phyloP scores from a whole-genome alignment of 495 filamentous ascomycete species.

The Sphaerosporella brunnea region DNA sequence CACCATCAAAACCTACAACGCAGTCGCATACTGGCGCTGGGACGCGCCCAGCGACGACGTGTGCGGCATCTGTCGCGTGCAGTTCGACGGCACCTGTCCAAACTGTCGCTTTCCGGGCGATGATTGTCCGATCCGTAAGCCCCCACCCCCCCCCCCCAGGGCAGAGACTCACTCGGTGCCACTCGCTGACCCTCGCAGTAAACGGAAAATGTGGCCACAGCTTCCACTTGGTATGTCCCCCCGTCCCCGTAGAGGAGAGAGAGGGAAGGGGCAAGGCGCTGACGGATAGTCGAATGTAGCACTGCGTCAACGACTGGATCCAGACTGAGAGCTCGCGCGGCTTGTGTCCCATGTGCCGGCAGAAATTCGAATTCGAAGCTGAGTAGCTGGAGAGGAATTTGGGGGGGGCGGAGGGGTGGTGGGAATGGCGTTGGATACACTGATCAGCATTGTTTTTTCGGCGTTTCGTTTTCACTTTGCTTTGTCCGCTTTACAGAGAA shows the following conservation, averaged over 20 bases:
- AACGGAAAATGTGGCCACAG: slow-evolving; percentile 91
- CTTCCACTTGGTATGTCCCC: slow-evolving; percentile 69
- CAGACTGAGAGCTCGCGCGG: slow-evolving; percentile 85
- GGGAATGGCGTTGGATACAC: too few species aligned
- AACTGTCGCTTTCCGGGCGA: slow-evolving; percentile 97
- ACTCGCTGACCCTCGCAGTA: too few species aligned
- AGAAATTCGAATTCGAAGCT: slow-evolving; percentile 34
- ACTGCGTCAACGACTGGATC: slow-evolving; percentile 92
- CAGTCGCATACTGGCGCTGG: slow-evolving; percentile 92
- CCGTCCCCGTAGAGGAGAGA: too few species aligned
- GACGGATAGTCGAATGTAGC: too few species aligned
- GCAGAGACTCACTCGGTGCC: too few species aligned
- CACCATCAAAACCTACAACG: slow-evolving; percentile 78
- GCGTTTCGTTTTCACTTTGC: too few species aligned
- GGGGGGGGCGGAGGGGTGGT: too few species aligned
- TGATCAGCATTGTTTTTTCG: too few species aligned
- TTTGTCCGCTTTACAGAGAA: too few species aligned
- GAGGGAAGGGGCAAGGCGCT: too few species aligned
- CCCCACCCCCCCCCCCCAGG: too few species aligned
- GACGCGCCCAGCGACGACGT: slow-evolving; percentile 95
- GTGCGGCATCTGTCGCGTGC: slow-evolving; percentile 93
- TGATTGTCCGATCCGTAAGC: slow-evolving; percentile 78
- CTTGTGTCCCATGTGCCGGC: slow-evolving; percentile 93
- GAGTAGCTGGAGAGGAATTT: slow-evolving; percentile 27
- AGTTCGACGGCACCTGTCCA: slow-evolving; percentile 94